Conservation (phyloP, 2,329 filamentous ascomycete genomes). For the Corniculantispora saksenae region DNA sequence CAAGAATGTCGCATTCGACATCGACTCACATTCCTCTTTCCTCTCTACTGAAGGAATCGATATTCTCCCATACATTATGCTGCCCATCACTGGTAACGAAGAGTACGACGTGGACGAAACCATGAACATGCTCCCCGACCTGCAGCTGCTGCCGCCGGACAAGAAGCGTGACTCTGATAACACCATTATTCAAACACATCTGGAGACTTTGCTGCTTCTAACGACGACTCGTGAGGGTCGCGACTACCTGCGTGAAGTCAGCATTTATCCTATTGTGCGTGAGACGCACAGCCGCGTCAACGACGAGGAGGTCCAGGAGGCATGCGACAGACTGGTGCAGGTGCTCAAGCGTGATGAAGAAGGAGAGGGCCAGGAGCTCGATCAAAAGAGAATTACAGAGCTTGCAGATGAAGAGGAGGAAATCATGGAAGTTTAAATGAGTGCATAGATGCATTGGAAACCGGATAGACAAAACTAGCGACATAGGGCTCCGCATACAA, state of each 20-base stretch:
- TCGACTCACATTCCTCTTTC: conserved; percentile 70
- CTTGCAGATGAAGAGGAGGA: conserved; percentile 53
- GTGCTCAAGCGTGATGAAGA: conserved; percentile 81
- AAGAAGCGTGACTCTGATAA: conserved; percentile 80
- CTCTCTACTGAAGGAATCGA: conserved; percentile 73
- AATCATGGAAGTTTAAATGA: conserved; percentile 53
- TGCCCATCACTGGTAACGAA: conserved; percentile 85
- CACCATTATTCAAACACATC: conserved; percentile 78
- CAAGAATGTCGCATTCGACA: conserved; percentile 89
- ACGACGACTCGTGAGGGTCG: conserved; percentile 76
- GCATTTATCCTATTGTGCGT: conserved; percentile 85
- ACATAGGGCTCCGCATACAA: not conserved
- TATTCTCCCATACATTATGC: conserved; percentile 82
- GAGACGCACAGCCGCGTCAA: conserved; percentile 80
- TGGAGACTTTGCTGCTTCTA: conserved; percentile 84
- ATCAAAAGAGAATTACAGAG: conserved; percentile 48
- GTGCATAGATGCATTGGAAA: not conserved
- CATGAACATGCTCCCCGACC: conserved; percentile 81
- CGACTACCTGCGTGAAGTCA: conserved; percentile 71
- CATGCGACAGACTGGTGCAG: conserved; percentile 86
- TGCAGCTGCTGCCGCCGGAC: conserved; percentile 86
- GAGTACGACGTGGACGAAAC: conserved; percentile 87
- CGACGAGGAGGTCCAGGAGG: conserved; percentile 78
- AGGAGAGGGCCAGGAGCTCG: conserved; percentile 36
- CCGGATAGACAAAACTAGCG: conserved; percentile 2